Evolutionary conservation across 257 asterid species (phyloP).

Genomic region (Leptodermis oblonga): DNA sequence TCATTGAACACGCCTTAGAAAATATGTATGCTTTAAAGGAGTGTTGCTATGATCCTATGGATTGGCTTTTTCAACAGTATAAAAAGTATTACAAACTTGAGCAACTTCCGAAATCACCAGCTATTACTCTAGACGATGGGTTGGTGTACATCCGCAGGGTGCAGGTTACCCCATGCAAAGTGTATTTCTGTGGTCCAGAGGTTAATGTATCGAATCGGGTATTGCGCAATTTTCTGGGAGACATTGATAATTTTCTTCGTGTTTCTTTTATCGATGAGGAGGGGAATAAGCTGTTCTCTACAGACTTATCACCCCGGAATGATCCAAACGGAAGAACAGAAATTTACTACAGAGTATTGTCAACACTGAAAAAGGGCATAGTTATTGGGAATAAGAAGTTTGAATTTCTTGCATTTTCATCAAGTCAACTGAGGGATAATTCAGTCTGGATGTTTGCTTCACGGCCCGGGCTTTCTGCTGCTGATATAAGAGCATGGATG

Average conservation of each 20-base stretch:
- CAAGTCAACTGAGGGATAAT: too few relatives aligned
- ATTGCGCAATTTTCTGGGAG: too few relatives aligned
- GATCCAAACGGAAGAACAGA: conserved; percentile 36
- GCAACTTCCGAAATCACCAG: conserved; percentile 58
- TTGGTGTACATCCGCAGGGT: too few relatives aligned
- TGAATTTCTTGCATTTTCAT: conserved; percentile 87
- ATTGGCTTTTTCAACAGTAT: conserved; percentile 62
- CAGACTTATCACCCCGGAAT: conserved; percentile 47
- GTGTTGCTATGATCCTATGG: conserved; percentile 78
- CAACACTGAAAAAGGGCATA: conserved; percentile 59
- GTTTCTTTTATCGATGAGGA: conserved; percentile 93
- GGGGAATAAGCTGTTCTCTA: conserved; percentile 63
- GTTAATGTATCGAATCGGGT: too few relatives aligned
- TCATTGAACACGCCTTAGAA: conserved; percentile 70
- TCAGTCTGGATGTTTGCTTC: too few relatives aligned
- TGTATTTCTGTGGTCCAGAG: too few relatives aligned
- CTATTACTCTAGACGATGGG: too few relatives aligned
- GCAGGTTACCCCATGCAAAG: too few relatives aligned
- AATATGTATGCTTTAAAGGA: conserved; percentile 50
- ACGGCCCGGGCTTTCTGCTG: too few relatives aligned
- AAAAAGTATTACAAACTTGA: conserved; percentile 27
- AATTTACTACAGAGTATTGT: conserved; percentile 56
- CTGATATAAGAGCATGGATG: conserved; percentile 74
- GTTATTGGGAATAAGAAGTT: conserved; percentile 64
- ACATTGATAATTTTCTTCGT: conserved; percentile 74